phyloP scores from a whole-genome alignment of 2,329 filamentous ascomycete genomes.

The Pseudogymnoascus sp. region DNA sequence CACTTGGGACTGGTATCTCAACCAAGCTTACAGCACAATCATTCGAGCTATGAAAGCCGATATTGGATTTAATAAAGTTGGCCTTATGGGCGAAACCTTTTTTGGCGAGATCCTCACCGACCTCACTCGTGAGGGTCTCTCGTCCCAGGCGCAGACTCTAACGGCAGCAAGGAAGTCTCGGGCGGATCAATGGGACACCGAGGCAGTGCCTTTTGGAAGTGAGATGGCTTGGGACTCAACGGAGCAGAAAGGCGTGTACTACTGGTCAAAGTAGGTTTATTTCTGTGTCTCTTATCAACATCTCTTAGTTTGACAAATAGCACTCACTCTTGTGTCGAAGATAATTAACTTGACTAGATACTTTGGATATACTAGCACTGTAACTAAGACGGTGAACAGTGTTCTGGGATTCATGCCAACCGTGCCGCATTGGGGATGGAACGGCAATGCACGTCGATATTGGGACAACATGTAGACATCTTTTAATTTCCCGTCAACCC shows the following conservation, averaged over 20 bases:
- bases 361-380: slow-evolving; percentile 40
- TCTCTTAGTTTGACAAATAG: slow-evolving; percentile 18
- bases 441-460: slow-evolving; percentile 51
- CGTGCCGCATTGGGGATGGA: slow-evolving; percentile 54
- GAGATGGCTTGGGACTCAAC: slow-evolving; percentile 58
- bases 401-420: slow-evolving; percentile 50
- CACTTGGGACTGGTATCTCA: slow-evolving; percentile 46
- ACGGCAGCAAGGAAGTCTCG: slow-evolving; percentile 40
- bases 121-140: slow-evolving; percentile 39
- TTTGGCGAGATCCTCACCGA: slow-evolving; percentile 45
- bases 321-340: neutral
- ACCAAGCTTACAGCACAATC: slow-evolving; percentile 44
- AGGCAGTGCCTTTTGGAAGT: slow-evolving; percentile 47
- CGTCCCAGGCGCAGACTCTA: slow-evolving; percentile 32
- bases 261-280: slow-evolving; percentile 36
- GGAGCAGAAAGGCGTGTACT: slow-evolving; percentile 53
- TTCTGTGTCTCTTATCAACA: slow-evolving; percentile 18
- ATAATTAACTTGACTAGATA: slow-evolving; percentile 25
- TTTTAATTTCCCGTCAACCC: neutral
- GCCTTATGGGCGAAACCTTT: slow-evolving; percentile 53
- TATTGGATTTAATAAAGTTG: slow-evolving; percentile 37
- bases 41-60: slow-evolving; percentile 32
- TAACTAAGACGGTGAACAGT: slow-evolving; percentile 44
- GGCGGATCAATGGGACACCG: slow-evolving; percentile 40
- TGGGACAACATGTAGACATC: slow-evolving; percentile 46